Base-by-base conservation (phyloP, 345 rosid species). In the Eucalyptus shirleyi region DNA sequence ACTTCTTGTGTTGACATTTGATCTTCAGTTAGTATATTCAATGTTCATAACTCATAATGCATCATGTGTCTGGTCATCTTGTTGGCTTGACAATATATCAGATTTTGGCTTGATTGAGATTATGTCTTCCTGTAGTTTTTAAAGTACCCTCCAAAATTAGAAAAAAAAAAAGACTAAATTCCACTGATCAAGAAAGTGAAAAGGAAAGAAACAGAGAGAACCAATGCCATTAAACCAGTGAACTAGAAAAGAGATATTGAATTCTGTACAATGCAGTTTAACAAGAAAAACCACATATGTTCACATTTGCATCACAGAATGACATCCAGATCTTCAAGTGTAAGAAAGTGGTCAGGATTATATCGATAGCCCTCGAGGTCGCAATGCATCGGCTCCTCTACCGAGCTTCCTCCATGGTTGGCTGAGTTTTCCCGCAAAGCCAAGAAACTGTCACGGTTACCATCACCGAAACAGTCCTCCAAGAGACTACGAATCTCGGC, bases 321-420 rank as follows among this genome's bases (percentile, higher is more conserved):
- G 37, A 37, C 53, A 18, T 34, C 49, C 28, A 62, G 30, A 13
- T 62, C 19, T 62, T 62, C 72, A 6, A 62, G 72, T 30, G 34
- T 6, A 28, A 62, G 18, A 62, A 30, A 62, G 72, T 30, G 8
- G 18, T 30, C 34, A 0, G 34, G 65, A 12, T 59, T 26, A 24
- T 59, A 59, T 59, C 0, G 18, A 62, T 30, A 30, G 34, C 18
- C 34, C 72, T 14, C 3, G 16, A 28, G 34, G 32, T 62, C 0
- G 18, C 72, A 2, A 0, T 12, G 72, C 72, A 62, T 4, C 18
- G 9, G 13, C 32, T 28, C 67, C 67, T 62, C 72, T 62, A 0
- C 72, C 18, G 5, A 13, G 72, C 72, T 62, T 30, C 18, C 18
- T 28, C 9, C 17, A 28, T 15, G 32, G 34, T 2, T 62, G 34